Conservation (phyloP, 768 basidiomycete genomes). For the Cystofilobasidium macerans region DNA sequence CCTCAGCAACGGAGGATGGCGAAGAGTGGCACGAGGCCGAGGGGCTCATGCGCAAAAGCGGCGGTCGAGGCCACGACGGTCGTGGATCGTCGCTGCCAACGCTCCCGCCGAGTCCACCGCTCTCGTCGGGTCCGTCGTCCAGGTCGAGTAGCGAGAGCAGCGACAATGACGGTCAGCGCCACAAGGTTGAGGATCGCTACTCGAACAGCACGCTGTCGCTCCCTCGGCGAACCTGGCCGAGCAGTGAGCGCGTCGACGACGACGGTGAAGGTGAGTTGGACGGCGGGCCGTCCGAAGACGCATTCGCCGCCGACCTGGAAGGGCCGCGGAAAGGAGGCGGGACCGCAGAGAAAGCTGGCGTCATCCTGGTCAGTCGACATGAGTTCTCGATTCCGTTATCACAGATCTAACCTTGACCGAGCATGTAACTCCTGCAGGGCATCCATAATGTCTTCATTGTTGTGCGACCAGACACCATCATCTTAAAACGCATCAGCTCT, state of each 20-base stretch:
- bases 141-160: background rate
- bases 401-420: background rate
- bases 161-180: slow-evolving; percentile 4
- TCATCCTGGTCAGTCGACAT: slow-evolving; percentile 55
- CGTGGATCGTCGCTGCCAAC: background rate
- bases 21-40: slow-evolving; percentile 31
- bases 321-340: slow-evolving; percentile 31
- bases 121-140: slow-evolving; percentile 6
- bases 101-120: background rate
- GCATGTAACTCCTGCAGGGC: slow-evolving; percentile 46
- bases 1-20: too few relatives aligned
- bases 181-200: slow-evolving; percentile 3
- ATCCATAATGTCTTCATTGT: slow-evolving; percentile 94
- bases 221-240: too few relatives aligned
- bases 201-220: slow-evolving; percentile 9
- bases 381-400: background rate
- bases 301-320: background rate
- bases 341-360: slow-evolving; percentile 73
- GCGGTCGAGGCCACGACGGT: background rate
- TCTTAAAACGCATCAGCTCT: background rate
- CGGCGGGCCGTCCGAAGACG: slow-evolving; percentile 10
- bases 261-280: slow-evolving; percentile 23
- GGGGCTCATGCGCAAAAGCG: background rate
- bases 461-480: slow-evolving; percentile 17
- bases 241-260: slow-evolving; percentile 15